Conservation (phyloP, 768 basidiomycete species). For the Lanmaoa pseudosensibilis region DNA sequence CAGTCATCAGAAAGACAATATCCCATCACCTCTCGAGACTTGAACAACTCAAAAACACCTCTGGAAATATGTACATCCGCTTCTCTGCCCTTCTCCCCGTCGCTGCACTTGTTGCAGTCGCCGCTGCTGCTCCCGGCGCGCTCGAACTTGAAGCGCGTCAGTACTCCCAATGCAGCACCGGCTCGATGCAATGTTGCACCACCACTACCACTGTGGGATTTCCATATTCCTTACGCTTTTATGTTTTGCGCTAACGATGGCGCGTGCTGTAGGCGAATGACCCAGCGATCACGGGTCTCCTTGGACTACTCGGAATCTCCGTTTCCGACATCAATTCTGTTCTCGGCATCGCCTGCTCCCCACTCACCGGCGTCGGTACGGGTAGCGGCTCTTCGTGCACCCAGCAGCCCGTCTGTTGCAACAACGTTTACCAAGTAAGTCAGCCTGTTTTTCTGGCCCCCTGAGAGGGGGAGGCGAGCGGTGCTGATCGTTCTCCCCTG, state of each 20-base stretch:
- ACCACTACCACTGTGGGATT: not conserved
- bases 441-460: not conserved
- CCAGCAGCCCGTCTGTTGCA: slow-evolving; percentile 21
- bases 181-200: slow-evolving; percentile 8
- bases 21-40: not conserved
- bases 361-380: not conserved
- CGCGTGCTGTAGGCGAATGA: not conserved
- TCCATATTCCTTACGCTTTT: no score
- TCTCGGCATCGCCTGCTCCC: slow-evolving; percentile 9
- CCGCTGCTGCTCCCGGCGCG: slow-evolving; percentile 5
- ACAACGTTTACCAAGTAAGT: slow-evolving; percentile 7
- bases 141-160: not conserved
- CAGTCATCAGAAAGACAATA: not conserved
- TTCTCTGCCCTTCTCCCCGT: slow-evolving; percentile 8
- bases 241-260: not conserved
- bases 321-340: not conserved
- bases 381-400: slow-evolving; percentile 4
- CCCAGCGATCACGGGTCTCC: not conserved
- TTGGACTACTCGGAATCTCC: not conserved
- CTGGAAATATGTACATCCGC: slow-evolving; percentile 10
- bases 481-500: not conserved
- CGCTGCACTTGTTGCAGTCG: slow-evolving; percentile 7
- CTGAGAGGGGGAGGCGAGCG: no score
- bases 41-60: not conserved
- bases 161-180: slow-evolving; percentile 5